Base-by-base conservation (phyloP, 208 protist species). In the Acanthamoeba castellanii region DNA sequence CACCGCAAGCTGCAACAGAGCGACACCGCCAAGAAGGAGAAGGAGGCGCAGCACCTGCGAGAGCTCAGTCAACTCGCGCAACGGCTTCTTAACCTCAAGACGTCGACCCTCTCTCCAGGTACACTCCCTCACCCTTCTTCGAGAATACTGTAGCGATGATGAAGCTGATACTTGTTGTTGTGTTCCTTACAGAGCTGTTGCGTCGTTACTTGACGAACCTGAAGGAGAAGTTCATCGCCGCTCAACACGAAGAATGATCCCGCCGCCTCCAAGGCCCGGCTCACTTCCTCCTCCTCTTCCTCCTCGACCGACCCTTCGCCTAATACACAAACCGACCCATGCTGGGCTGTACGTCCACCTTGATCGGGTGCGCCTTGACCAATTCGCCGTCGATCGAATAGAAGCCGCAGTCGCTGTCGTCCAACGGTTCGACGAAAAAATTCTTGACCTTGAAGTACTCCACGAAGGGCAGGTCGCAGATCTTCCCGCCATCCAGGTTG, bases 391-490 rank as follows among this genome's bases (percentile, higher is more conserved):
- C 81, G 50, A 88, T 22, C 7, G 81, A 88, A 27, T 64, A 88
- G 81, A n/a, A n/a, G 27, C 81, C 81, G 30, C 81, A 88, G 52
- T 88, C 81, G 50, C 81, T 88, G 14, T 88, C 27, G 81, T 64
- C 81, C 50, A 88, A 42, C 30, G 81, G 81, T 22, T 88, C 81
- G 9, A 88, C 32, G 50, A 64, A 88, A 11, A 88, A 47, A 20
- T 88, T 64, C 81, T 88, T 88, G n/a, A 47, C 32, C 81, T 88
- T 88, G 81, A 88, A 88, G 81, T 88, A 88, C 52, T 88, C 81
- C 81, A 88, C 81, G 52, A 88, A 88, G 27, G 81, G 81, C 27
- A 88, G 52, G 11, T 88, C 50, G 47, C 22, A 25, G 11, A 88
- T 30, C 50, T 88, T 88, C 22, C 81, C 81, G 81, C 47, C 64